Evolutionary conservation across 2,329 filamentous ascomycete species (phyloP).

Genomic region (Tolypocladium inflatum): DNA sequence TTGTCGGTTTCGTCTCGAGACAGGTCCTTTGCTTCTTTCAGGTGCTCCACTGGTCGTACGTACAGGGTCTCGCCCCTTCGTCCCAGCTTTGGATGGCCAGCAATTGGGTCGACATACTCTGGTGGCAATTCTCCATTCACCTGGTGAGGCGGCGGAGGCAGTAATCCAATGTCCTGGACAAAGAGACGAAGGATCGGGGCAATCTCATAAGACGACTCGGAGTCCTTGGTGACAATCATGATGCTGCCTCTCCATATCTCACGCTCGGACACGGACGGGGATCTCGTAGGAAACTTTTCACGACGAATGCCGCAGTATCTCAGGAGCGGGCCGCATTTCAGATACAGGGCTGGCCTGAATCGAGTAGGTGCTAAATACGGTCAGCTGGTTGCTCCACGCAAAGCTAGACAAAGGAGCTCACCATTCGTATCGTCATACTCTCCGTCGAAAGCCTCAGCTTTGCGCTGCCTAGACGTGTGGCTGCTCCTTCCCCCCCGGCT

Average conservation of each 20-base stretch:
- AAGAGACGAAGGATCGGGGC: conserved; percentile 76
- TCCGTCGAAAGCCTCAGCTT: conserved; percentile 55
- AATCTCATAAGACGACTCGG: conserved; percentile 71
- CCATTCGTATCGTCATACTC: conserved; percentile 56
- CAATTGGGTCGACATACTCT: conserved; percentile 82
- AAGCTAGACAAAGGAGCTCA: conserved; percentile 17
- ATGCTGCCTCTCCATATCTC: conserved; percentile 90
- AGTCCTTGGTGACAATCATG: conserved; percentile 90
- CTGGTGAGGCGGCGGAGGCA: conserved; percentile 67
- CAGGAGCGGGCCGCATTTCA: conserved; percentile 85
- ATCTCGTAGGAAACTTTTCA: conserved; percentile 37
- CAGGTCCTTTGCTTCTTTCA: conserved; percentile 69
- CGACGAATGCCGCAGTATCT: conserved; percentile 77
- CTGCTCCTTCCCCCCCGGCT: conserved; percentile 37
- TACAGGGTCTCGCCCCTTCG: conserved; percentile 80
- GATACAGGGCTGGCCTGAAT: conserved; percentile 75
- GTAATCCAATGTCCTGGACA: conserved; percentile 72
- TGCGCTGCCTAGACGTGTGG: conserved; percentile 36
- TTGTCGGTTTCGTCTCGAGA: conserved; percentile 71
- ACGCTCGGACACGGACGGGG: conserved; percentile 35
- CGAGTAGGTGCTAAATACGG: conserved; percentile 44
- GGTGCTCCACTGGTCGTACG: conserved; percentile 78
- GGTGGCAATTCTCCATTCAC: conserved; percentile 58
- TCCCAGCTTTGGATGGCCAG: conserved; percentile 77
- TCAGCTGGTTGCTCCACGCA: conserved; percentile 3